Conservation (phyloP, 257 asterid species). For the Thymus mandschuricus region DNA sequence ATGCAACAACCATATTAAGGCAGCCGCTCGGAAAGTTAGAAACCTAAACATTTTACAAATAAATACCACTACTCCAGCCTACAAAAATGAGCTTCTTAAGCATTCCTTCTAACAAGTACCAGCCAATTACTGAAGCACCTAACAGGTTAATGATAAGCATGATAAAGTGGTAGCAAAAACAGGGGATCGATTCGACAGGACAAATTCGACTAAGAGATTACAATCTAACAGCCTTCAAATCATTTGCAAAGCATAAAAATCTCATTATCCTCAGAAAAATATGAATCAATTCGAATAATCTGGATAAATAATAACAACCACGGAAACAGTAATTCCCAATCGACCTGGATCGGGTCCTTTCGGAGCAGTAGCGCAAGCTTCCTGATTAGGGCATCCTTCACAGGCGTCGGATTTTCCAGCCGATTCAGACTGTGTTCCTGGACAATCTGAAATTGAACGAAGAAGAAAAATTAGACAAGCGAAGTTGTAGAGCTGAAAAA, state of each 20-base stretch:
- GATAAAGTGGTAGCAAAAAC: background rate
- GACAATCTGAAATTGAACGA: slow-evolving; percentile 64
- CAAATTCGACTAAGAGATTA: background rate
- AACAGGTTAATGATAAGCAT: background rate
- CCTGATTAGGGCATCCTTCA: slow-evolving; percentile 89
- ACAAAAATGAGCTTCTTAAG: background rate
- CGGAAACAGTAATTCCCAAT: background rate
- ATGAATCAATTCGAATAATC: background rate
- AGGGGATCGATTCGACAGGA: slow-evolving; percentile 18
- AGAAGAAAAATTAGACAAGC: background rate
- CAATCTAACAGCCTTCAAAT: background rate
- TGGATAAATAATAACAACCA: background rate
- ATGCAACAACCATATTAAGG: background rate
- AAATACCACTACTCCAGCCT: background rate
- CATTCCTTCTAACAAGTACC: background rate
- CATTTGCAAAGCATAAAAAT: background rate
- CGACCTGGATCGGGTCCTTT: slow-evolving; percentile 95
- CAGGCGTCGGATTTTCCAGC: slow-evolving; percentile 89
- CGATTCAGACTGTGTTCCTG: slow-evolving; percentile 79
- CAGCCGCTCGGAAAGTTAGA: background rate
- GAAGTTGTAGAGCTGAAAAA: background rate
- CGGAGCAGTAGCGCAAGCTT: slow-evolving; percentile 92
- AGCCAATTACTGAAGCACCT: no score
- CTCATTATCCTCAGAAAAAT: background rate
- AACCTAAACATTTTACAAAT: background rate